A percentile compares a stretch with the other conserved stretches of the same genome.
Evolutionary conservation across 257 asterid genomes (phyloP).

Genomic region (Forsythia suspensa): DNA sequence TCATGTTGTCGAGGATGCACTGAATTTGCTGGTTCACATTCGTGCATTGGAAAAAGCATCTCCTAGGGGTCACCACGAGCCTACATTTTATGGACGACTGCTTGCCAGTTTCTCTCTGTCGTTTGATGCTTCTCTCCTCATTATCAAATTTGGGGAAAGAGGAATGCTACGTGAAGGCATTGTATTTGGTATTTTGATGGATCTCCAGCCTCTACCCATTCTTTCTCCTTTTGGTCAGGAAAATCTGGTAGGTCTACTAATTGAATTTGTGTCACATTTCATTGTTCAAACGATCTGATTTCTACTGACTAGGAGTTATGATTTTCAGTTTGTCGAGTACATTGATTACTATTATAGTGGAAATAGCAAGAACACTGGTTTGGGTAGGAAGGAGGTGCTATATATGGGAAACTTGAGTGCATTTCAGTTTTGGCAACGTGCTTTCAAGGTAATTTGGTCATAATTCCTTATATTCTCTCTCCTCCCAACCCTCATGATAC

Average conservation of each 20-base stretch:
- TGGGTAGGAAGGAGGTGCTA: slow-evolving; percentile 73
- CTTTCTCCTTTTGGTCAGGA: slow-evolving; percentile 83
- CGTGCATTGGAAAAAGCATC: slow-evolving; percentile 65
- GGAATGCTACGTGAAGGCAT: slow-evolving; percentile 96
- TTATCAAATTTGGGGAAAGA: slow-evolving; percentile 77
- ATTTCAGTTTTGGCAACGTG: slow-evolving; percentile 85
- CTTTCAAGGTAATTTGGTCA: slow-evolving; percentile 58
- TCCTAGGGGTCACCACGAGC: slow-evolving; percentile 69
- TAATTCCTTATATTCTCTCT: not conserved
- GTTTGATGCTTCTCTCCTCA: slow-evolving; percentile 80
- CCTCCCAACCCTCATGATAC: not conserved
- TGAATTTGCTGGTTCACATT: slow-evolving; percentile 62
- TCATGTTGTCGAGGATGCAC: slow-evolving; percentile 70
- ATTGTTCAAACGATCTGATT: slow-evolving; percentile 15
- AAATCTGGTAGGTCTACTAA: slow-evolving; percentile 48
- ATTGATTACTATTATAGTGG: slow-evolving; percentile 51
- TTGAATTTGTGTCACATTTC: slow-evolving; percentile 10
- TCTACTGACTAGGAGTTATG: slow-evolving; percentile 27
- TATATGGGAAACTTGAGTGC: slow-evolving; percentile 75
- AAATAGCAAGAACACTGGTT: slow-evolving; percentile 43
- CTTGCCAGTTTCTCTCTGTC: slow-evolving; percentile 80
- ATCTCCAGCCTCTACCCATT: slow-evolving; percentile 81
- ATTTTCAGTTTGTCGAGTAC: slow-evolving; percentile 53
- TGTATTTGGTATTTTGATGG: slow-evolving; percentile 87
- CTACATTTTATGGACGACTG: slow-evolving; percentile 85